Conservation (phyloP, 2,329 filamentous ascomycete genomes). For the Aspergillus caelatus region DNA sequence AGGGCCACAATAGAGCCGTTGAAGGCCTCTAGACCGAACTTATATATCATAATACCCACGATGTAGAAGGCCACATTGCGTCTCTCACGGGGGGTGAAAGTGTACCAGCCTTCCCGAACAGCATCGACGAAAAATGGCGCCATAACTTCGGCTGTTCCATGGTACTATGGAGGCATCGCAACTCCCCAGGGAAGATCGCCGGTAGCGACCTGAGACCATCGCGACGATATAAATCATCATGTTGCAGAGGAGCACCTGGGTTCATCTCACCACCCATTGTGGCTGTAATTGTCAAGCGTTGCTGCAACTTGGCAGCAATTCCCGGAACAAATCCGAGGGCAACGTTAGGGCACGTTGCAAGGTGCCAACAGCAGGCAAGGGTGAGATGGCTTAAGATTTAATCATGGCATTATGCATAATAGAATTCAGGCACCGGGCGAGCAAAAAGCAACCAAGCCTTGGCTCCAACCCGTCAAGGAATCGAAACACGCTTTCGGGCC, state of each 20-base stretch:
- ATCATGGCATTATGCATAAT: neutral
- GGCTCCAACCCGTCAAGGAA: neutral
- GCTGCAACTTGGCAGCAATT: neutral
- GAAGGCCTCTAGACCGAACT: constrained; percentile 20
- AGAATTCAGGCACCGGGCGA: neutral
- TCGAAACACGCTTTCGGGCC: constrained; percentile 1
- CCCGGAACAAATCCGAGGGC: neutral
- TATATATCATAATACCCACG: constrained; percentile 20
- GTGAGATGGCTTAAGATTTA: neutral
- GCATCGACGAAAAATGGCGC: constrained; percentile 14
- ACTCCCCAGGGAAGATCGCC: neutral
- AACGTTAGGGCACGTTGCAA: neutral
- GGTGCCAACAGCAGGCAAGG: neutral
- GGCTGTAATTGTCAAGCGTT: neutral
- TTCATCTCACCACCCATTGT: constrained; percentile 3
- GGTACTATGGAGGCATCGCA: neutral
- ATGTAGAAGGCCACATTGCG: constrained; percentile 17
- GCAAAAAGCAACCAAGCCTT: neutral
- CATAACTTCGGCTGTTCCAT: constrained; percentile 14
- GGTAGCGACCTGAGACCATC: neutral
- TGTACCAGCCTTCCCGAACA: constrained; percentile 13
- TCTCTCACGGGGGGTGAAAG: constrained; percentile 17
- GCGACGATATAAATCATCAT: constrained; percentile 9
- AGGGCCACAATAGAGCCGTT: constrained; percentile 20
- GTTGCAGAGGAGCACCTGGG: neutral